Evolutionary conservation across 2,329 filamentous ascomycete genomes (phyloP).

Genomic region (Zasmidium citrigriseum): DNA sequence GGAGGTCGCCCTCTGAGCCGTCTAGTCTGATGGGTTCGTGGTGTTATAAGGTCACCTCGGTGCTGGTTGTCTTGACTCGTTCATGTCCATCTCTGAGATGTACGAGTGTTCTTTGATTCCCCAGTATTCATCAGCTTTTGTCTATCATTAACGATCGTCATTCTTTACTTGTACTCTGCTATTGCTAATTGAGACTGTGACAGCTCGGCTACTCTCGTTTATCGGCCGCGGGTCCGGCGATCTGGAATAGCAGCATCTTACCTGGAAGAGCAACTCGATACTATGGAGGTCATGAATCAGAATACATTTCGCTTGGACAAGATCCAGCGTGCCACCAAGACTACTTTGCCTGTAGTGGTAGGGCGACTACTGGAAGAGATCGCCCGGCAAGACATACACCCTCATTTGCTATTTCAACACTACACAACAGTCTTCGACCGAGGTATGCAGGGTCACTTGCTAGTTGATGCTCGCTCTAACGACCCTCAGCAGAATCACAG

Average conservation of each 20-base stretch:
- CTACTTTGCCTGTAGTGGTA: neutral
- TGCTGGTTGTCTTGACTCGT: neutral
- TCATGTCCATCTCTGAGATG: neutral
- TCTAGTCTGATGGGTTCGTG: neutral
- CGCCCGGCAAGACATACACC: neutral
- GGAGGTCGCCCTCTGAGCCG: neutral
- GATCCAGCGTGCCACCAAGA: neutral
- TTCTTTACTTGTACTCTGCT: neutral
- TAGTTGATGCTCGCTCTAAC: neutral
- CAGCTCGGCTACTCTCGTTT: neutral
- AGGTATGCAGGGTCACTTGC: neutral
- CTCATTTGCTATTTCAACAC: neutral
- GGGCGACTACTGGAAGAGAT: neutral
- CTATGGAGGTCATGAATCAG: neutral
- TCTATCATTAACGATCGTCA: neutral
- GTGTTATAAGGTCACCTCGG: neutral
- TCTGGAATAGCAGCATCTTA: neutral
- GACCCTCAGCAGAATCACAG: neutral
- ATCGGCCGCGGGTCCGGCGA: neutral
- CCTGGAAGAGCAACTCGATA: neutral
- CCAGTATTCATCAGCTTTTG: neutral
- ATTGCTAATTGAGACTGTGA: neutral
- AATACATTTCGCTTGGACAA: neutral
- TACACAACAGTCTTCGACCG: neutral
- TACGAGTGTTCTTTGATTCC: neutral